Conservation (phyloP, 305 asterid genomes). For the Petunia hybrid region DNA sequence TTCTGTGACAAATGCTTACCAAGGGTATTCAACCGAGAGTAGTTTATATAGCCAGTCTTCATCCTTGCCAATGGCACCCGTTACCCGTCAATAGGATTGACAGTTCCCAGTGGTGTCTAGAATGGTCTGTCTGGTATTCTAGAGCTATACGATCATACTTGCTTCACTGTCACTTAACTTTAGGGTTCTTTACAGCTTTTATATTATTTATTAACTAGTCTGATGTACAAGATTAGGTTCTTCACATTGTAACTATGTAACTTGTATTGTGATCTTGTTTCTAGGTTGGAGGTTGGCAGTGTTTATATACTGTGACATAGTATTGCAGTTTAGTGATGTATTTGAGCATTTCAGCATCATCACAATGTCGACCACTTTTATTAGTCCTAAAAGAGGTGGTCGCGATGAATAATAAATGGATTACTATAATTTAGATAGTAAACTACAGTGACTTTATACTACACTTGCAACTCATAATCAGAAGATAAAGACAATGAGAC, state of each 20-base stretch:
- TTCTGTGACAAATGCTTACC: conserved; percentile 54
- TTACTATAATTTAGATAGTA: not conserved
- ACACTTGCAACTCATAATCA: not conserved
- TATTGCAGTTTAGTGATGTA: not conserved
- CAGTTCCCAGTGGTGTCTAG: not conserved
- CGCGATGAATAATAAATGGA: too few relatives aligned
- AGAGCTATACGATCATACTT: conserved; percentile 28
- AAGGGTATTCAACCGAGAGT: conserved; percentile 61
- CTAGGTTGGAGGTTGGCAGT: conserved; percentile 21
- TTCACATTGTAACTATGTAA: conserved; percentile 27
- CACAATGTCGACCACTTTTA: not conserved
- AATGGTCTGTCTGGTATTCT: not conserved
- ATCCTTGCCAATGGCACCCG: conserved; percentile 69
- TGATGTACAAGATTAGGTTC: conserved; percentile 24
- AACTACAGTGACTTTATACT: not conserved
- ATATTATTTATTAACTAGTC: conserved; percentile 22
- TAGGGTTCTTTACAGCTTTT: conserved; percentile 21
- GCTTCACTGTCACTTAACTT: not conserved
- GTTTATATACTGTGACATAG: not conserved
- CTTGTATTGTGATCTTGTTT: conserved; percentile 8
- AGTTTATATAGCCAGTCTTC: conserved; percentile 64
- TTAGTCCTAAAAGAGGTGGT: not conserved
- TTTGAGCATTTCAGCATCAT: not conserved
- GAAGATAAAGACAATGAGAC: not conserved
- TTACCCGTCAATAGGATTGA: conserved; percentile 56